phyloP scores from a whole-genome alignment of 768 basidiomycete species.

The Peribolospora kevripleyi region DNA sequence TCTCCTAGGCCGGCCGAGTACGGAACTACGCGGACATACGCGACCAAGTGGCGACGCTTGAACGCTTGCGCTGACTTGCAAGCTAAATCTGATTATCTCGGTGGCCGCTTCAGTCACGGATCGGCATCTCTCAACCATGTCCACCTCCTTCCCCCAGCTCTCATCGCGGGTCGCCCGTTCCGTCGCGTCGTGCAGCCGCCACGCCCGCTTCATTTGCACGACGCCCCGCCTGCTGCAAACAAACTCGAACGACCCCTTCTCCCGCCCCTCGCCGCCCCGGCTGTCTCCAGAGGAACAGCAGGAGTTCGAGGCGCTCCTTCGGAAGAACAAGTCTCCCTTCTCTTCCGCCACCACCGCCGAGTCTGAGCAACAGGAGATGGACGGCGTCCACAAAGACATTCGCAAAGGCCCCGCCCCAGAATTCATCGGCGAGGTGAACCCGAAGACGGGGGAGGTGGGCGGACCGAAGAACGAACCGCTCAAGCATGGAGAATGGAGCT shows the following conservation, averaged over 20 bases:
- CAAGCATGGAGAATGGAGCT: constrained; percentile 69
- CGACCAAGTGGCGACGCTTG: too few species aligned
- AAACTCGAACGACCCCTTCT: not conserved
- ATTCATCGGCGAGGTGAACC: constrained; percentile 62
- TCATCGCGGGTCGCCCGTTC: too few species aligned
- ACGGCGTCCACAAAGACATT: constrained; percentile 21
- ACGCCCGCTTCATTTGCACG: too few species aligned
- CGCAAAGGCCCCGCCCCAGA: constrained; percentile 31
- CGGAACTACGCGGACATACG: too few species aligned
- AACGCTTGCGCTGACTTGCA: too few species aligned
- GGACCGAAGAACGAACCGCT: constrained; percentile 76
- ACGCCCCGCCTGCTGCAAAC: too few species aligned
- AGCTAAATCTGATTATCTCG: too few species aligned
- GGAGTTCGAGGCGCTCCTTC: constrained; percentile 64
- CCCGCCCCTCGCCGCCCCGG: constrained; percentile 41
- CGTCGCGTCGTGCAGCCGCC: too few species aligned
- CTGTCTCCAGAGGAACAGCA: constrained; percentile 51
- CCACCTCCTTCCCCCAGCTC: too few species aligned
- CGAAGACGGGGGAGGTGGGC: constrained; percentile 55
- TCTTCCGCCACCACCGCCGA: constrained; percentile 26
- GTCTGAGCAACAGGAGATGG: constrained; percentile 21
- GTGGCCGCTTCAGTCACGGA: too few species aligned
- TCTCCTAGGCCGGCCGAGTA: too few species aligned
- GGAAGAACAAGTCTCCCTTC: constrained; percentile 18
- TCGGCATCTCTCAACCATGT: too few species aligned